Percentiles rank a stretch among this genome's conserved stretches.
phyloP scores from a whole-genome alignment of 2,329 filamentous ascomycete species.

The Trichoderma sp. region DNA sequence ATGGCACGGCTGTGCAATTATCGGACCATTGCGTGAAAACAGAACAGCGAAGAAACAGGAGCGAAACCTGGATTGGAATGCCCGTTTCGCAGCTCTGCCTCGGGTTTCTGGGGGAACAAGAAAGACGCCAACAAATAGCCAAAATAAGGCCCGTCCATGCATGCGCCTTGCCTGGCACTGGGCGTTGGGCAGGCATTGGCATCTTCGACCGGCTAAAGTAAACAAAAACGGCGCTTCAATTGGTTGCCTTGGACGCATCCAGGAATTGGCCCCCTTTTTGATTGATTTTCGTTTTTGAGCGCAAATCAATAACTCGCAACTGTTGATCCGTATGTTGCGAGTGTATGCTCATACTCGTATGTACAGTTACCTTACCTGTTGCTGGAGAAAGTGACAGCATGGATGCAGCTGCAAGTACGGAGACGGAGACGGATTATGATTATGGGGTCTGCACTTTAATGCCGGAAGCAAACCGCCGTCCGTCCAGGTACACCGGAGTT shows the following conservation, averaged over 20 bases:
- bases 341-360: too few relatives aligned
- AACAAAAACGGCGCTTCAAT: conserved; percentile 1
- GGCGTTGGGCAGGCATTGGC: not conserved
- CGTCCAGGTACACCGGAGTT: conserved; percentile 8
- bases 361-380: not conserved
- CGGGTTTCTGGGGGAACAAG: conserved; percentile 1
- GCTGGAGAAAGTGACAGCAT: not conserved
- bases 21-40: not conserved
- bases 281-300: not conserved
- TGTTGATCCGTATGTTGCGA: not conserved
- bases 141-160: not conserved
- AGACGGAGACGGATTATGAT: not conserved
- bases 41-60: not conserved
- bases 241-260: conserved; percentile 13
- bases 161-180: not conserved
- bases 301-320: not conserved
- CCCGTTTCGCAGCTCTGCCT: not conserved
- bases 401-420: not conserved
- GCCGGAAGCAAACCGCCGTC: not conserved
- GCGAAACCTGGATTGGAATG: not conserved
- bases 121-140: not conserved
- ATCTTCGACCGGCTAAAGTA: not conserved
- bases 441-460: not conserved
- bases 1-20: not conserved
- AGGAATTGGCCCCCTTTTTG: conserved; percentile 1